These are phyloP conservation scores for Colletotrichum falcatum DNA, from an alignment of 2,329 filamentous ascomycete species.

Conservation along the genomic window DNA sequence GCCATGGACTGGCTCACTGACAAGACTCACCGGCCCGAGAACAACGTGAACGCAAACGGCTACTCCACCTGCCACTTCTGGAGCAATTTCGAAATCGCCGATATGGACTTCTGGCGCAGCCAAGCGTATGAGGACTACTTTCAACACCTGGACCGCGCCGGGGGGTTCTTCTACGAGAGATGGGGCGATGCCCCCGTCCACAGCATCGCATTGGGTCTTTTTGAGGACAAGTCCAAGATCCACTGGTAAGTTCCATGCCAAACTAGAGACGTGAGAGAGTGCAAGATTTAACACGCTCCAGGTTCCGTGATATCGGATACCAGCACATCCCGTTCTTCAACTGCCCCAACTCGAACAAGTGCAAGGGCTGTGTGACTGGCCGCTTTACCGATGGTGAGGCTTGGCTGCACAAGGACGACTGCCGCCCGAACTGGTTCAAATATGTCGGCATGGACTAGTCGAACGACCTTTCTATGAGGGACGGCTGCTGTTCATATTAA, in stretches of 20 bases:
- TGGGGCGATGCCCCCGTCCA: constrained; percentile 99
- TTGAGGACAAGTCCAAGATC: constrained; percentile 90
- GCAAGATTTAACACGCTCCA: constrained; percentile 52
- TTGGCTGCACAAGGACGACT: constrained; percentile 91
- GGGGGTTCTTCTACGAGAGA: constrained; percentile 98
- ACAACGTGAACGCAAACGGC: constrained; percentile 85
- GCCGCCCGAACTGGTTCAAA: constrained; percentile 97
- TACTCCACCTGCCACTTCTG: constrained; percentile 99
- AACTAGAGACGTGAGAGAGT: background rate
- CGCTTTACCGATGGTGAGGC: constrained; percentile 89
- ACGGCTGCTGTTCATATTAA: constrained; percentile 28
- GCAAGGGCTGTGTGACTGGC: constrained; percentile 86
- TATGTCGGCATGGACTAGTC: constrained; percentile 82
- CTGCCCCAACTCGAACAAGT: constrained; percentile 96
- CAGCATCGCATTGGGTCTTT: constrained; percentile 90
- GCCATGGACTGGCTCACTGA: constrained; percentile 91
- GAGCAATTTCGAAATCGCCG: constrained; percentile 98
- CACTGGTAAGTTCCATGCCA: constrained; percentile 81
- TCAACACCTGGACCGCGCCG: constrained; percentile 90
- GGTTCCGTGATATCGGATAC: constrained; percentile 99
- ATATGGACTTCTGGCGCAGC: constrained; percentile 93
- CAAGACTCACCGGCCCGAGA: constrained; percentile 78
- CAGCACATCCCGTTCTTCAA: constrained; percentile 99
- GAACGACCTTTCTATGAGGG: background rate
- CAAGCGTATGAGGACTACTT: constrained; percentile 96